phyloP scores from a whole-genome alignment of 768 basidiomycete species.

The Fistulinella prunicolor region DNA sequence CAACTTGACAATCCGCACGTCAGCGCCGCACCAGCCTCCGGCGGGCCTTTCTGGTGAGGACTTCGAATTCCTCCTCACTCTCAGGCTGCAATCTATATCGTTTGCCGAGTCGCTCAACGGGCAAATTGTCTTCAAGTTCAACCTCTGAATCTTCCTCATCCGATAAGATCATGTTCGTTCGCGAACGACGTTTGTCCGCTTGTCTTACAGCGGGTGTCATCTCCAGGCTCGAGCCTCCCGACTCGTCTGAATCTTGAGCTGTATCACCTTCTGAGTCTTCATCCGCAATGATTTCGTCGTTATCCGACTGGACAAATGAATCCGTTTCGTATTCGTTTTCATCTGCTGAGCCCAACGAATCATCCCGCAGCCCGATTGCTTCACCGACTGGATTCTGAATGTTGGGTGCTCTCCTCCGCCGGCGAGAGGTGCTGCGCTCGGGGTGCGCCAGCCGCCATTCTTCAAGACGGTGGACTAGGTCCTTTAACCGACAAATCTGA shows the following conservation, averaged over 20 bases:
- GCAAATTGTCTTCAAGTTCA: too few relatives aligned
- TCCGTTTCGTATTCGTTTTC: conserved; percentile 10
- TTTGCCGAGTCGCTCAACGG: too few relatives aligned
- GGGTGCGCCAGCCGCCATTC: conserved; percentile 12
- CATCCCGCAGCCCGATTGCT: conserved; percentile 14
- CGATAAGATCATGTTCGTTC: conserved; percentile 1
- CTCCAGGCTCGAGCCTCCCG: neutral
- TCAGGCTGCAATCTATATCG: too few relatives aligned
- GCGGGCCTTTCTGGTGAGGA: too few relatives aligned
- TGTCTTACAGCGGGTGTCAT: neutral
- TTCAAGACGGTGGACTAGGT: conserved; percentile 10
- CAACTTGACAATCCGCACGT: too few relatives aligned
- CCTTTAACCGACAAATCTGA: conserved; percentile 8
- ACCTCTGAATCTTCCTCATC: conserved; percentile 9
- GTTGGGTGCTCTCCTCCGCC: neutral
- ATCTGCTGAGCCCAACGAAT: conserved; percentile 5
- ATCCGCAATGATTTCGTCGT: neutral
- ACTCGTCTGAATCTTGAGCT: neutral
- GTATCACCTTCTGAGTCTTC: neutral
- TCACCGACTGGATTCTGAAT: conserved; percentile 17
- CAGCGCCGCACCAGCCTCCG: too few relatives aligned
- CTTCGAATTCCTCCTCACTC: too few relatives aligned
- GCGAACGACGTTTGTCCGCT: neutral
- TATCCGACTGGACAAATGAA: conserved; percentile 8
- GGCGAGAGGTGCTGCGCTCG: conserved; percentile 1